Conservation (phyloP, 805 yeast species). For the Candida nemodendra region DNA sequence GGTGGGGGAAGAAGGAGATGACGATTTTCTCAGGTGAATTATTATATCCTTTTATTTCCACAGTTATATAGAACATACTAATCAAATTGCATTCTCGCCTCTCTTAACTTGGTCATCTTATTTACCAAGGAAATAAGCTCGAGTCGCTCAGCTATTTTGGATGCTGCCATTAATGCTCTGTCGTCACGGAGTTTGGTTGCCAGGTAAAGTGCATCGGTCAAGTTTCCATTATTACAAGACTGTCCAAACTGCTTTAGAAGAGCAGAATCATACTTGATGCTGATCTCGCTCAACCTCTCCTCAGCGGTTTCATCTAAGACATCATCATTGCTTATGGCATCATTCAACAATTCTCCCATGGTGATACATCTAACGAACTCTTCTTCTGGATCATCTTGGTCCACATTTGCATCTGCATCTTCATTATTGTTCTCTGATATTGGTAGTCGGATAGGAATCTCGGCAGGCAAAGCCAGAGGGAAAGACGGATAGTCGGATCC, state of each 20-base stretch:
- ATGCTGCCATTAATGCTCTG: constrained; percentile 79
- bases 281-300: constrained; percentile 52
- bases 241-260: constrained; percentile 72
- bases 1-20: constrained; percentile 12
- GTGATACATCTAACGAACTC: constrained; percentile 58
- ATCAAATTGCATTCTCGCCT: constrained; percentile 41
- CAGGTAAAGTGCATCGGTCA: constrained; percentile 66
- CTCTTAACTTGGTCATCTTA: constrained; percentile 53
- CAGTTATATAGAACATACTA: no score
- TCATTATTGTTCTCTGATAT: constrained; percentile 36
- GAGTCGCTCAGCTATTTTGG: constrained; percentile 76
- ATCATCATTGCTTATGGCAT: constrained; percentile 45
- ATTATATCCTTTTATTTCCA: no score
- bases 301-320: constrained; percentile 34
- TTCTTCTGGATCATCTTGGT: constrained; percentile 63
- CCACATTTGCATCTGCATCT: constrained; percentile 27
- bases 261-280: constrained; percentile 68
- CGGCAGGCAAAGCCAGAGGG: constrained; percentile 84
- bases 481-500: constrained; percentile 73
- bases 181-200: constrained; percentile 70
- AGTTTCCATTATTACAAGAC: constrained; percentile 66
- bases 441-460: constrained; percentile 70
- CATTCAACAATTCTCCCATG: constrained; percentile 61
- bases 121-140: constrained; percentile 52
- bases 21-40: no score